phyloP scores from a whole-genome alignment of 2,329 filamentous ascomycete genomes.

The Phymatotrichopsis omnivora region DNA sequence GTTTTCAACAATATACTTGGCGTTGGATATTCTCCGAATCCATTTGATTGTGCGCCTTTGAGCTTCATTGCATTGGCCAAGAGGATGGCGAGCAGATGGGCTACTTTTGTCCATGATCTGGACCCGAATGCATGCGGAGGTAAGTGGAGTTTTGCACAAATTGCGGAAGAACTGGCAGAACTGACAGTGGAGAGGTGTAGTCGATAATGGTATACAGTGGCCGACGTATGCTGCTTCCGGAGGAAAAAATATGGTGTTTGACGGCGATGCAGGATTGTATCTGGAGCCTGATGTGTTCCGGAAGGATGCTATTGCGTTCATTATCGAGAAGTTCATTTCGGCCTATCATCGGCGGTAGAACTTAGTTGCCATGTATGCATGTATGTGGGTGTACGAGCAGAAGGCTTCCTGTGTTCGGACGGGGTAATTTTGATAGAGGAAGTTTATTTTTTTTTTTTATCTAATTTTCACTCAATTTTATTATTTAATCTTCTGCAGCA shows the following conservation, averaged over 20 bases:
- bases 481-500: too few relatives aligned
- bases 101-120: slow-evolving; percentile 14
- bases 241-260: slow-evolving; percentile 32
- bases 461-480: too few relatives aligned
- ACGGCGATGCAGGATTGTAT: slow-evolving; percentile 25
- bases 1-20: slow-evolving; percentile 35
- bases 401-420: too few relatives aligned
- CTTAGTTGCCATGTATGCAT: too few relatives aligned
- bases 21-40: slow-evolving; percentile 27
- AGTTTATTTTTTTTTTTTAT: too few relatives aligned
- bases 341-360: background rate
- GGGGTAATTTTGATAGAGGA: too few relatives aligned
- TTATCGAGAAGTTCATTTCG: slow-evolving; percentile 19
- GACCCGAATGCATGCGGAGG: slow-evolving; percentile 18
- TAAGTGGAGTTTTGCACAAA: slow-evolving; percentile 9
- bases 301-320: slow-evolving; percentile 32
- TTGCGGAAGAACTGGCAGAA: background rate
- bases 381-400: too few relatives aligned
- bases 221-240: slow-evolving; percentile 29
- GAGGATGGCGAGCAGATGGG: slow-evolving; percentile 26
- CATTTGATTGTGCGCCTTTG: background rate
- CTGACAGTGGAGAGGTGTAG: background rate
- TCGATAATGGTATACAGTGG: slow-evolving; percentile 28
- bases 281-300: slow-evolving; percentile 34
- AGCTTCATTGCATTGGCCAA: background rate